Percentiles rank a stretch among this genome's conserved stretches.
These are phyloP conservation scores for Wickerhamomyces hampshirensis DNA, from an alignment of 805 yeast genomes.

Conservation along the genomic window DNA sequence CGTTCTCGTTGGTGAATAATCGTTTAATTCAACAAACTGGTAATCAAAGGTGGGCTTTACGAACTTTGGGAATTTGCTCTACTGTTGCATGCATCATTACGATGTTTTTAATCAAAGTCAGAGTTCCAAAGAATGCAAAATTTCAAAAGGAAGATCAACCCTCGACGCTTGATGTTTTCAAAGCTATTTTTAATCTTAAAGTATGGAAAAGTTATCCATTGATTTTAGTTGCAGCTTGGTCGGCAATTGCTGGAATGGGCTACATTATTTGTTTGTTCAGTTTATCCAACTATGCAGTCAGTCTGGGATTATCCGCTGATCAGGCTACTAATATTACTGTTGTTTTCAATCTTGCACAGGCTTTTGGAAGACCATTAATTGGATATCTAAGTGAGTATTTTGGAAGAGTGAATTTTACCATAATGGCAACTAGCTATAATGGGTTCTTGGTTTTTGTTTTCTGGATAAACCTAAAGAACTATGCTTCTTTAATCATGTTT, in stretches of 20 bases:
- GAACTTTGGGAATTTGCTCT: constrained; percentile 39
- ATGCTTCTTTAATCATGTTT: constrained; percentile 36
- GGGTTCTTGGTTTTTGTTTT: constrained; percentile 38
- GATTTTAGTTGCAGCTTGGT: constrained; percentile 33
- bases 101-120: constrained; percentile 39
- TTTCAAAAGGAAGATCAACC: constrained; percentile 10
- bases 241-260: constrained; percentile 31
- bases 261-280: constrained; percentile 43
- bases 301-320: constrained; percentile 39
- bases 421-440: constrained; percentile 30
- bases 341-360: constrained; percentile 41
- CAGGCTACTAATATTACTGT: constrained; percentile 44
- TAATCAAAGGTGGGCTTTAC: constrained; percentile 41
- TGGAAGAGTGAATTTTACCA: constrained; percentile 44
- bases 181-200: constrained; percentile 30
- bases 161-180: constrained; percentile 19
- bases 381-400: constrained; percentile 40
- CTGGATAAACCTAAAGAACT: constrained; percentile 45
- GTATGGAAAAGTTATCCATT: constrained; percentile 29
- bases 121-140: constrained; percentile 30
- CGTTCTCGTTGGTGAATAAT: constrained; percentile 36
- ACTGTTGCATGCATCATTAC: constrained; percentile 35
- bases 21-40: constrained; percentile 38
- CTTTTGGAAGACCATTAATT: constrained; percentile 44
- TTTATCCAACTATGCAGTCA: constrained; percentile 40